Evolutionary conservation across 768 basidiomycete species (phyloP).

Genomic region (Phlegmacium glaucopus): DNA sequence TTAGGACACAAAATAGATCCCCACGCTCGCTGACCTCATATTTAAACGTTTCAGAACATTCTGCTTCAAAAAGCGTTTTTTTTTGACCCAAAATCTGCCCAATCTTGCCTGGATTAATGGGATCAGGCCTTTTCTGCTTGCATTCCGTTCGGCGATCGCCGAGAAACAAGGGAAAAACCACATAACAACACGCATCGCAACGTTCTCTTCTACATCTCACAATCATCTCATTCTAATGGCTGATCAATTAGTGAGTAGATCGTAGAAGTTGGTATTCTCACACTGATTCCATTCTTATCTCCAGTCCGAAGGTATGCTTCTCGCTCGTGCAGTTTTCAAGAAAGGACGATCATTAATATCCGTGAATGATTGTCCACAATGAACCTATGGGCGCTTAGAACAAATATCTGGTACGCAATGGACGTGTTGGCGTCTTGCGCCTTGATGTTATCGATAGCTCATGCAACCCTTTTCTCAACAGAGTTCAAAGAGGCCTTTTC

Average conservation of each 20-base stretch:
- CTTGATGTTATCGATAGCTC: background rate
- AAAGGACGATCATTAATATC: background rate
- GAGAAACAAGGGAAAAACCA: no score
- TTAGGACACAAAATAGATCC: no score
- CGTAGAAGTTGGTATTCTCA: background rate
- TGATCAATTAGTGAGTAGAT: slow-evolving; percentile 48
- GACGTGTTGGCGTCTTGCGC: background rate
- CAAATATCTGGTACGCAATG: slow-evolving; percentile 77
- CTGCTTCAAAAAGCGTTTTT: no score
- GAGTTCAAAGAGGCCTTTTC: slow-evolving; percentile 99
- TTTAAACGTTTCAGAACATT: no score
- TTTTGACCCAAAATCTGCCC: no score
- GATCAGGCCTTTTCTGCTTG: no score
- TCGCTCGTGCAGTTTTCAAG: slow-evolving; percentile 5
- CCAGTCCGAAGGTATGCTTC: slow-evolving; percentile 51
- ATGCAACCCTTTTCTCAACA: slow-evolving; percentile 20
- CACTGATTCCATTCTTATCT: slow-evolving; percentile 8
- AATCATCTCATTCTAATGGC: slow-evolving; percentile 34
- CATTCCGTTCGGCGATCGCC: no score
- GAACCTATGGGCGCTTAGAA: slow-evolving; percentile 41
- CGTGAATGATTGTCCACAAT: background rate
- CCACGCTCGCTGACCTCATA: no score
- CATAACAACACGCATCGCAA: background rate
- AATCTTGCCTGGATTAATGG: no score
- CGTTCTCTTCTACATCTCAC: slow-evolving; percentile 1